A percentile compares a stretch with the other conserved stretches of the same genome.
Conservation (phyloP, 192 early-diverging fungal species). For the Podila minutissima region DNA sequence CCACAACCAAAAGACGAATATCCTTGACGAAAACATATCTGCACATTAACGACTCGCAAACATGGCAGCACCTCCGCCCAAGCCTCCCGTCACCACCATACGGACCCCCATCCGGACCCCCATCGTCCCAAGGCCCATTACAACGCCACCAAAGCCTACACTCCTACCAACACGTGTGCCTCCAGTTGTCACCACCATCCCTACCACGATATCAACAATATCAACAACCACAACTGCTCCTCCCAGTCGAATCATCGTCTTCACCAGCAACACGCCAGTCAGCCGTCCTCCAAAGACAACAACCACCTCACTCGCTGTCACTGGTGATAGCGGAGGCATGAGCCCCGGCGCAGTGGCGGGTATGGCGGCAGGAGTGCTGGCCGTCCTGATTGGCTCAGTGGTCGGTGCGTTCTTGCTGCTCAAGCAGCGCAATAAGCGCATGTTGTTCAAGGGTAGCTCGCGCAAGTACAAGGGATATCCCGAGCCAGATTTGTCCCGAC, state of each 20-base stretch:
- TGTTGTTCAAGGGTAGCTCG: conserved; percentile 30
- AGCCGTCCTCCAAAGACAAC: not conserved
- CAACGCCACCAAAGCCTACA: not conserved
- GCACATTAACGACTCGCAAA: no score
- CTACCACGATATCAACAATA: not conserved
- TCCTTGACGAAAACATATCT: no score
- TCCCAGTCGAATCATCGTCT: not conserved
- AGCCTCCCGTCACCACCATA: not conserved
- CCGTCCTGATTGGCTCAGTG: conserved; percentile 23
- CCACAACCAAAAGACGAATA: no score
- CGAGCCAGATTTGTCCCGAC: conserved; percentile 15
- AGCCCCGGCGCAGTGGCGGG: conserved; percentile 22
- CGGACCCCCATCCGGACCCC: not conserved
- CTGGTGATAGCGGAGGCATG: conserved; percentile 13
- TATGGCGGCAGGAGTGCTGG: conserved; percentile 6
- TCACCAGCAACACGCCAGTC: not conserved
- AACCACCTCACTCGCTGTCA: not conserved
- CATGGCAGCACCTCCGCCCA: no score
- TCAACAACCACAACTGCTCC: not conserved
- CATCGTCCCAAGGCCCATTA: no score
- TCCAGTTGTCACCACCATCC: not conserved
- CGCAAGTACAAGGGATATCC: conserved; percentile 33
- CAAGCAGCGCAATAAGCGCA: conserved; percentile 35
- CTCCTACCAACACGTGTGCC: not conserved
- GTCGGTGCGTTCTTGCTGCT: conserved; percentile 36